Percentiles rank a stretch among this genome's conserved stretches.
Evolutionary conservation across 352 stramenopile genomes (phyloP).

Genomic region (Phytophthora ramorum): DNA sequence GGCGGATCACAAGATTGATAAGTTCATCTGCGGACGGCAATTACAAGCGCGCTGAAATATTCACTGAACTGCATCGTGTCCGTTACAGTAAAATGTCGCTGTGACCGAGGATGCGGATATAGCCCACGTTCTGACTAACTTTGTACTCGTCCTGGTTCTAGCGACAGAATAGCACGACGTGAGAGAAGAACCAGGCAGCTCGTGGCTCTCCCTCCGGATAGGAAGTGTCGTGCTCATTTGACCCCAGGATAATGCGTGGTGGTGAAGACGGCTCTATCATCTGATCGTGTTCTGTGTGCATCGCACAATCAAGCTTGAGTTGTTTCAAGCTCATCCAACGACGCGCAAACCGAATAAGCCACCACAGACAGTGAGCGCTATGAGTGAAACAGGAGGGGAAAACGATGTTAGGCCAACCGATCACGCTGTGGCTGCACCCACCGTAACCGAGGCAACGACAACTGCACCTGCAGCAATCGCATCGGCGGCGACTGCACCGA

Average conservation of each 20-base stretch:
- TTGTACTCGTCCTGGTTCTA: constrained; percentile 13
- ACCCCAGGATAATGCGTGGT: constrained; percentile 25
- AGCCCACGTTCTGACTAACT: constrained; percentile 12
- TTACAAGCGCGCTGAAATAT: not conserved
- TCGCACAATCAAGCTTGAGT: not conserved
- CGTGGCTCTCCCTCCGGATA: not conserved
- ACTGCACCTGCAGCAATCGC: not conserved
- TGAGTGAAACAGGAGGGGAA: constrained; percentile 2
- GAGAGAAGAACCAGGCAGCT: not conserved
- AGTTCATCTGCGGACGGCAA: not conserved
- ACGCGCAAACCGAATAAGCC: not conserved
- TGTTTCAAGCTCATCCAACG: not conserved
- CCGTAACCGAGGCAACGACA: not conserved
- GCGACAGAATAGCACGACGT: not conserved
- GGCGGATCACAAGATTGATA: not conserved
- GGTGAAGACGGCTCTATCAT: constrained; percentile 8
- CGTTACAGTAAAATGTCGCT: constrained; percentile 7
- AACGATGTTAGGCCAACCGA: not conserved
- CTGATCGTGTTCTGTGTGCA: constrained; percentile 16
- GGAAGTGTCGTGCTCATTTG: not conserved
- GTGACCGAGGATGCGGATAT: not conserved
- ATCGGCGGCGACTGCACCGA: not conserved
- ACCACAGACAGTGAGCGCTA: not conserved
- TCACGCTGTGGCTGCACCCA: not conserved
- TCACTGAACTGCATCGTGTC: constrained; percentile 12